Base-by-base conservation (phyloP, 108 stramenopile species). In the Epithemia pelagica region DNA sequence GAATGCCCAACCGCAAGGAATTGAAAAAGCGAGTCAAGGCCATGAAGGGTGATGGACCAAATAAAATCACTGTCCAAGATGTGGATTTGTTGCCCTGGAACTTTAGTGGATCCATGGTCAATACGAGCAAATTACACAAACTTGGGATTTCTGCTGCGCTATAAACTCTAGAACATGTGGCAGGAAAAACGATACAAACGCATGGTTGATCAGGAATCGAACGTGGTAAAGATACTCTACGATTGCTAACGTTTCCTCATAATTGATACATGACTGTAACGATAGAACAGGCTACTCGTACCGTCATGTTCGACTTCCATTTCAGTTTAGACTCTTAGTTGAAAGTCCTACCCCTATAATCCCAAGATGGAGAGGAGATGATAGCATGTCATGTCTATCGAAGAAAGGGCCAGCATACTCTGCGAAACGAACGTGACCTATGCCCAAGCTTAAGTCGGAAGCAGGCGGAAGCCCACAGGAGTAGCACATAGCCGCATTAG, bases 101-200 rank as follows among this genome's bases (percentile, higher is more conserved):
- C 2, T 29, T 25, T 32, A 63, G n/a, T 25, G 62, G 62, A 2
- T 32, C 31, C 3, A 37, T 63, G 33, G 32, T 63, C 30, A 63
- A 63, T 24, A 32, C 37, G 30, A 23, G 32, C 32, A 63, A 63
- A 60, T 30, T 60, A 28, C 59, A 60, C 18, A 60, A 60, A 28
- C 28, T 60, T 2, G 37, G 37, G 15, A 15, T 46, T 15, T 10
- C 37, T 15, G 37, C 37, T 46, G 30, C 65, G 71, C 27, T 32
- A 53, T 20, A 71, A 82, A 22, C 62, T 82, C 15, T 75, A 68
- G 57, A 69, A 75, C 5, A 77, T 78, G 58, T 74, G 78, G 55
- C 72, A 70, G 46, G 57, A 71, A 28, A 30, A 10, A 0, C 20
- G 67, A 21, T 68, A 46, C n/a, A 74, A 82, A 56, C 71, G 71